A percentile compares a stretch with the other conserved stretches of the same genome.
Evolutionary conservation across 495 filamentous ascomycete genomes (phyloP).

Genomic region (Friedmanniomyces simplex): DNA sequence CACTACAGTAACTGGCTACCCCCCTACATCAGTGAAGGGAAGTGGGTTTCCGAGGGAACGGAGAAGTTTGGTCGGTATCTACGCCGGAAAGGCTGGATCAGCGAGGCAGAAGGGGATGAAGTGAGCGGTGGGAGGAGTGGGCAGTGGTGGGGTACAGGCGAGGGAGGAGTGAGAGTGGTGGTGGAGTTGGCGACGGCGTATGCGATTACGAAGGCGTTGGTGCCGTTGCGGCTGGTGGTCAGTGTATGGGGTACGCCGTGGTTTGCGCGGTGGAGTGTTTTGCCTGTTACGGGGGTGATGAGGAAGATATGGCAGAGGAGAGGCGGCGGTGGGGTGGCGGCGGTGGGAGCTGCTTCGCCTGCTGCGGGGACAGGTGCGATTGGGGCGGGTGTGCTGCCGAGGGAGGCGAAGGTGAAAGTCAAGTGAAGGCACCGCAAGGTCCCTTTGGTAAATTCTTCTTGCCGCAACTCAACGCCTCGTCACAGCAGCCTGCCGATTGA

Average conservation of each 20-base stretch:
- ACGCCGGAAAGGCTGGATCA: slow-evolving; percentile 51
- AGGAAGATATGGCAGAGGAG: slow-evolving; percentile 33
- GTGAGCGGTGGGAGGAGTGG: slow-evolving; percentile 14
- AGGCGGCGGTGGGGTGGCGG: neutral
- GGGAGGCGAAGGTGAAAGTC: neutral
- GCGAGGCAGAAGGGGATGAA: slow-evolving; percentile 34
- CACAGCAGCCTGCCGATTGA: too few species aligned
- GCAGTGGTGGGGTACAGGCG: slow-evolving; percentile 33
- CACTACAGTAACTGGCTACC: slow-evolving; percentile 62
- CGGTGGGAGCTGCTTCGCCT: neutral
- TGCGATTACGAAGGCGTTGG: slow-evolving; percentile 71
- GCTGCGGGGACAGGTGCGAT: slow-evolving; percentile 21
- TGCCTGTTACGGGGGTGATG: slow-evolving; percentile 34
- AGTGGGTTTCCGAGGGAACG: slow-evolving; percentile 44
- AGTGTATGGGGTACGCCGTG: slow-evolving; percentile 89
- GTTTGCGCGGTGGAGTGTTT: slow-evolving; percentile 66
- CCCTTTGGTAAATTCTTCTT: too few species aligned
- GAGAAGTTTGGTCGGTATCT: slow-evolving; percentile 50
- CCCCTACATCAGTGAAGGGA: slow-evolving; percentile 40
- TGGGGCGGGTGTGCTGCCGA: slow-evolving; percentile 19
- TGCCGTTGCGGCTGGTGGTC: slow-evolving; percentile 61
- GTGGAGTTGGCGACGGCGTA: slow-evolving; percentile 76
- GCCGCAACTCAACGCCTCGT: too few species aligned
- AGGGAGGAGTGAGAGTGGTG: slow-evolving; percentile 37
- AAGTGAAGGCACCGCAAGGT: too few species aligned